phyloP scores from a whole-genome alignment of 1,284 basidiomycete genomes.

The Stereum hirsutum region DNA sequence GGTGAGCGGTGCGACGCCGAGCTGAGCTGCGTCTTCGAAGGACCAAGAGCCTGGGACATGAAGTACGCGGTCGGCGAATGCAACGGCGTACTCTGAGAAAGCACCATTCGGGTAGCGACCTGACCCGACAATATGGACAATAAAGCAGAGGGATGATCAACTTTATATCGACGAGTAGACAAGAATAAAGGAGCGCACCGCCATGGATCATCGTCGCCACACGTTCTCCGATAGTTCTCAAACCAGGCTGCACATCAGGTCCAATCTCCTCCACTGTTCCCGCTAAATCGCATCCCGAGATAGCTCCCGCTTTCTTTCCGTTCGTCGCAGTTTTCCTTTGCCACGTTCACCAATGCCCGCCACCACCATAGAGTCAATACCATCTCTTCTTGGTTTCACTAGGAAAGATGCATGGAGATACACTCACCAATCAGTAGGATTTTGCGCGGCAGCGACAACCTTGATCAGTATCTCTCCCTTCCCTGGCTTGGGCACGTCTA shows the following conservation, averaged over 20 bases:
- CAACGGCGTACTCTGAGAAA: constrained; percentile 23
- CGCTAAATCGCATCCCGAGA: constrained; percentile 15
- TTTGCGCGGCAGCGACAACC: constrained; percentile 7
- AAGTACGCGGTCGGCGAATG: constrained; percentile 16
- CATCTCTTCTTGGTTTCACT: neutral
- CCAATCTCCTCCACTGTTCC: constrained; percentile 20
- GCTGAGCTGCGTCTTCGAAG: constrained; percentile 23
- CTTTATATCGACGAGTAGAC: too few relatives aligned
- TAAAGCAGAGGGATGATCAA: neutral
- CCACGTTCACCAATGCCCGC: neutral
- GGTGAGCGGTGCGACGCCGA: constrained; percentile 21
- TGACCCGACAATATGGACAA: too few relatives aligned
- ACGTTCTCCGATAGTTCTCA: constrained; percentile 18
- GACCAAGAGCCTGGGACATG: constrained; percentile 19
- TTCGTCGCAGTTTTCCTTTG: constrained; percentile 3
- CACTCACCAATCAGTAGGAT: constrained; percentile 7
- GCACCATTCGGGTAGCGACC: constrained; percentile 14
- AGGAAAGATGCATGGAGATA: neutral
- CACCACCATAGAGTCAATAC: neutral
- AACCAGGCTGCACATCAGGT: constrained; percentile 13
- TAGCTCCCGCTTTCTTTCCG: constrained; percentile 3
- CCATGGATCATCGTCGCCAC: constrained; percentile 20
- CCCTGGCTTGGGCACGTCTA: constrained; percentile 4
- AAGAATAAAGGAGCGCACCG: too few relatives aligned
- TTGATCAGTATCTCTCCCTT: constrained; percentile 6